A percentile compares a stretch with the other conserved stretches of the same genome.
These are phyloP conservation scores for Cladophialophora bantiana DNA, from an alignment of 2,329 filamentous ascomycete species.

Conservation along the genomic window DNA sequence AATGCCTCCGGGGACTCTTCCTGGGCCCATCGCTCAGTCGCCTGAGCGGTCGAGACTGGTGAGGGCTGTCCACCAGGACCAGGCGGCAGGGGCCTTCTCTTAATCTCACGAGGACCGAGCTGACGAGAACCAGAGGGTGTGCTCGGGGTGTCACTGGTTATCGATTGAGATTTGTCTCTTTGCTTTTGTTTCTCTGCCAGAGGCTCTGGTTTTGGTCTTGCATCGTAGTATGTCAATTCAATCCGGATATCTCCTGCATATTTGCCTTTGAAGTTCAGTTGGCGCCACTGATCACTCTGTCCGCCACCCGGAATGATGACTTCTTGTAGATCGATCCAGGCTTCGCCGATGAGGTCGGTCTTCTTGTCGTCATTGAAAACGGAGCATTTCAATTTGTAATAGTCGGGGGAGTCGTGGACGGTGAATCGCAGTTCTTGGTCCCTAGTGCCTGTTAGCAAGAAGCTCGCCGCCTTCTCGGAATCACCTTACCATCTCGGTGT, in stretches of 20 bases:
- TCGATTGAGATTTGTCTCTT: constrained; percentile 48
- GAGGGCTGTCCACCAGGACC: constrained; percentile 61
- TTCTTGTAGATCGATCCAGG: constrained; percentile 81
- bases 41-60: constrained; percentile 6
- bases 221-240: constrained; percentile 96
- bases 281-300: constrained; percentile 94
- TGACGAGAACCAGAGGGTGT: constrained; percentile 55
- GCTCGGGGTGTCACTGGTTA: constrained; percentile 39
- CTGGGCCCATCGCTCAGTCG: constrained; percentile 18
- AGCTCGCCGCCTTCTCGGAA: not conserved
- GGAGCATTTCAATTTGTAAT: constrained; percentile 92
- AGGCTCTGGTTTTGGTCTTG: constrained; percentile 79
- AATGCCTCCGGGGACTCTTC: constrained; percentile 39
- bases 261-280: constrained; percentile 84
- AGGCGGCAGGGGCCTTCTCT: constrained; percentile 81
- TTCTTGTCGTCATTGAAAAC: constrained; percentile 99
- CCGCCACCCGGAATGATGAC: constrained; percentile 87
- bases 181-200: constrained; percentile 62
- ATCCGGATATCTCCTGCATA: constrained; percentile 95
- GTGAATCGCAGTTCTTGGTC: constrained; percentile 96
- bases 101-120: constrained; percentile 66
- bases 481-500: constrained; percentile 85
- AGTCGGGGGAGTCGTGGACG: constrained; percentile 95
- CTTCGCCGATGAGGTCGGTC: constrained; percentile 94
- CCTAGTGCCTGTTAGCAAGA: constrained; percentile 61